Evolutionary conservation across 345 rosid genomes (phyloP), one percentile per base, ranked within the genome.

Genomic region (Turritis glabra): DNA sequence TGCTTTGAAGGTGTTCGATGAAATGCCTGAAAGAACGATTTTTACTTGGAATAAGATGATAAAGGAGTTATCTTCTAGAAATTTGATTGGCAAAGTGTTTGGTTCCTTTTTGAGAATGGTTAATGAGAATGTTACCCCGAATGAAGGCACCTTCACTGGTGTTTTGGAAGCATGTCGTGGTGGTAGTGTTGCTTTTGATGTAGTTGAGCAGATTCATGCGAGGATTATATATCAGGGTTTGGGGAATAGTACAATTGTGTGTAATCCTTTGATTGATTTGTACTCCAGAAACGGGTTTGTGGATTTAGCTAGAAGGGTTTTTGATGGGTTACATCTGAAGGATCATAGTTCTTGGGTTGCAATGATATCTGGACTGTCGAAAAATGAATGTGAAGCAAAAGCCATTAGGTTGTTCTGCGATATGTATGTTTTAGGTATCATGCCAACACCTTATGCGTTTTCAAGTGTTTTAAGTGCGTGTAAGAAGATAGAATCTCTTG

Each of bases 401-500:
- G 96, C 93, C 30, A 64, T 88, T 79, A 64, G 69, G 27, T 76
- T 90, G 52, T 90, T 93, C 79, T 61, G 69, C 32, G 71, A 79
- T 72, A 89, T 93, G 97, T 89, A 88, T 70, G 19, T 56, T 11
- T 77, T 61, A 8, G 90, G 88, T 68, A 29, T 76, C 64, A 64
- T 66, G 29, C 91, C 85, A 19, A 93, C 94, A 15, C 96, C 98
- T 3, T 93, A 90, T 62, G 87, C 82, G 17, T 76, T 89, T 54
- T 90, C 98, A 5, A 90, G 97, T 80, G 89, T 86, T 70, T 78
- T 93, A 64, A 93, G 97, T 79, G 90, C 96, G 57, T 86, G 93
- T 80, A 76, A 88, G 52, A 93, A 87, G 79, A 69, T 76, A 59
- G 82, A 78, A 74, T 75, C 78, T 57, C 85, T 88, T 83, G 79